Conservation (phyloP, 495 filamentous ascomycete species). For the Evansstolkia leycettana region DNA sequence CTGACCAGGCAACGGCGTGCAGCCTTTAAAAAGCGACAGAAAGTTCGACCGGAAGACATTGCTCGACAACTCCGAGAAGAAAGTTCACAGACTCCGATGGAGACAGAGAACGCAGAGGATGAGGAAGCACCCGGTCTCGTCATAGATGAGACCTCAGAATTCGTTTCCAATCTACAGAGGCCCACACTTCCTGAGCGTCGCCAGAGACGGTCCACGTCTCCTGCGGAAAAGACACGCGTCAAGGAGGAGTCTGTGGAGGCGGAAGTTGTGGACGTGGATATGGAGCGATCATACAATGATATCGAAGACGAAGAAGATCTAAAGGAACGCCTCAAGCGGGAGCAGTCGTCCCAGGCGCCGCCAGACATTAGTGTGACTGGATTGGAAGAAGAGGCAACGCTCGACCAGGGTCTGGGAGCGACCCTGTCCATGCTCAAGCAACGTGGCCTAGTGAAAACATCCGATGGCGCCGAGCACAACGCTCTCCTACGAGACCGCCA, state of each 20-base stretch:
- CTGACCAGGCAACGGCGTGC: conserved; percentile 67
- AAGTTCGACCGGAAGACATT: conserved; percentile 69
- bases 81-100: conserved; percentile 41
- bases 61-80: conserved; percentile 74
- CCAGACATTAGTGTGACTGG: conserved; percentile 56
- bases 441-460: conserved; percentile 62
- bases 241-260: conserved; percentile 31
- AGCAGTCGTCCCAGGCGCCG: conserved; percentile 26
- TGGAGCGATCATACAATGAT: conserved; percentile 47
- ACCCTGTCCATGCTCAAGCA: conserved; percentile 72
- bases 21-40: conserved; percentile 85
- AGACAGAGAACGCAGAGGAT: conserved; percentile 30
- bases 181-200: conserved; percentile 50
- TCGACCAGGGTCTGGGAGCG: conserved; percentile 67
- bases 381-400: conserved; percentile 69
- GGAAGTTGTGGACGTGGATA: conserved; percentile 48
- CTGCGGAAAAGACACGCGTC: conserved; percentile 35
- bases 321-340: conserved; percentile 36
- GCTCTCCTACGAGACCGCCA: conserved; percentile 61
- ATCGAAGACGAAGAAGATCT: conserved; percentile 43
- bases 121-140: conserved; percentile 62
- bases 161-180: conserved; percentile 73
- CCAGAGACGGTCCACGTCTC: conserved; percentile 32
- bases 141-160: conserved; percentile 91
- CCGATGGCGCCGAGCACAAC: conserved; percentile 49